A percentile compares a stretch with the other conserved stretches of the same genome.
Evolutionary conservation across 805 yeast genomes (phyloP).

Genomic region (Vanderwaltozyma yarrowii): DNA sequence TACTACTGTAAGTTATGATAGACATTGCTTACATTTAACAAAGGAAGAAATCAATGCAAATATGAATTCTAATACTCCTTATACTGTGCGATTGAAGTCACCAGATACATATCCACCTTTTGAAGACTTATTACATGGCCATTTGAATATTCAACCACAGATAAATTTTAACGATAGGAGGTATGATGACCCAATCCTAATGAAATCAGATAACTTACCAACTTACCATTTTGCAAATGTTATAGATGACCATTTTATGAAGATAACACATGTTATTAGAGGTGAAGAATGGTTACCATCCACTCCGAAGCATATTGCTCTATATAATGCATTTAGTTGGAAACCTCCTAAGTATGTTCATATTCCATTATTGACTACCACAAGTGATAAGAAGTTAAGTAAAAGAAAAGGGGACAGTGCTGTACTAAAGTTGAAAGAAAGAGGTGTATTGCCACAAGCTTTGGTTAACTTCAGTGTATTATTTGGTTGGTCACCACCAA

Average conservation of each 20-base stretch:
- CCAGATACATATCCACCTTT: constrained; percentile 63
- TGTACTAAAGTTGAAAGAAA: constrained; percentile 43
- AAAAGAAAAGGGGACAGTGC: constrained; percentile 80
- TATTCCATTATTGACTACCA: constrained; percentile 74
- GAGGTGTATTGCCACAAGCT: constrained; percentile 79
- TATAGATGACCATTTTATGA: constrained; percentile 88
- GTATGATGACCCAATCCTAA: constrained; percentile 78
- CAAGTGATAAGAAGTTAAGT: constrained; percentile 65
- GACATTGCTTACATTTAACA: constrained; percentile 52
- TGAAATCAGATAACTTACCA: constrained; percentile 92
- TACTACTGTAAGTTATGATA: constrained; percentile 83
- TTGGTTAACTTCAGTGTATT: constrained; percentile 76
- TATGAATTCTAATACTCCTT: constrained; percentile 30
- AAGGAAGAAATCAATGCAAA: constrained; percentile 32
- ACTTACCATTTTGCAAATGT: constrained; percentile 97
- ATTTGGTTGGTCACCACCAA: constrained; percentile 90
- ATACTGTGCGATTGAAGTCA: constrained; percentile 64
- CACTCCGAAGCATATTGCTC: constrained; percentile 86
- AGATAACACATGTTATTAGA: constrained; percentile 84
- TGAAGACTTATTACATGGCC: constrained; percentile 70
- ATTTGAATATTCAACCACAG: constrained; percentile 68
- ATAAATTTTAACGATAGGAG: constrained; percentile 57
- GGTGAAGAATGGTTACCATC: constrained; percentile 99
- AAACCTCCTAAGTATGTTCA: constrained; percentile 72
- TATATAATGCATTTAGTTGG: constrained; percentile 86